These are phyloP conservation scores for Plenodomus lindquistii DNA, from an alignment of 2,329 filamentous ascomycete genomes.

Conservation along the genomic window DNA sequence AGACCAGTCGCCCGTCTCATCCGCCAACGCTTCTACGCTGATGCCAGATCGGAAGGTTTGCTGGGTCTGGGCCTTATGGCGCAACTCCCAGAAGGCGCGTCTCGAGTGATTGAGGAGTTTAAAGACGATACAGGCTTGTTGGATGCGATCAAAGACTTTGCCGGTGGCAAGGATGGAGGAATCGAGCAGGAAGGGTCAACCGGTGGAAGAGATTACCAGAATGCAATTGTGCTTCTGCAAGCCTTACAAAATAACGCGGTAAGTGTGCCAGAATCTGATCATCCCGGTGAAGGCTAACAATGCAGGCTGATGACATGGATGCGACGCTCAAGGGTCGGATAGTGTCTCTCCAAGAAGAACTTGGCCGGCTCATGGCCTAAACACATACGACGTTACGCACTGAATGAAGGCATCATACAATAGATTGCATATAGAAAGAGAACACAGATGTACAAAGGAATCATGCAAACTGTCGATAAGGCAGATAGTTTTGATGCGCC, in stretches of 20 bases:
- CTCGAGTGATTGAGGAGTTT: slow-evolving; percentile 32
- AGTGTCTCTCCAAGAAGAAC: slow-evolving; percentile 22
- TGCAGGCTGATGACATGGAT: slow-evolving; percentile 28
- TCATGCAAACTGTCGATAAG: neutral
- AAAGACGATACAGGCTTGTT: slow-evolving; percentile 34
- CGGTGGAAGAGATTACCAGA: slow-evolving; percentile 39
- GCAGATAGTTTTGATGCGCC: neutral
- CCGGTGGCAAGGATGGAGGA: slow-evolving; percentile 29
- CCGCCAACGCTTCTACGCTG: slow-evolving; percentile 41
- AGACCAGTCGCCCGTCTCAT: slow-evolving; percentile 38
- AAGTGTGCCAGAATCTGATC: slow-evolving; percentile 8
- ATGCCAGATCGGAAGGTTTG: slow-evolving; percentile 41
- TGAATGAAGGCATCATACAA: neutral
- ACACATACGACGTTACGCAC: neutral
- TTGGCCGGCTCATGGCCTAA: slow-evolving; percentile 28
- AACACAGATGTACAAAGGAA: too few species aligned
- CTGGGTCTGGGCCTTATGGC: slow-evolving; percentile 42
- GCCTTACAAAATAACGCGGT: slow-evolving; percentile 40
- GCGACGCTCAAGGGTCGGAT: slow-evolving; percentile 25
- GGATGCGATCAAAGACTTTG: slow-evolving; percentile 40
- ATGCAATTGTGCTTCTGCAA: slow-evolving; percentile 42
- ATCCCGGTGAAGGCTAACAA: slow-evolving; percentile 13
- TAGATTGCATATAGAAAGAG: neutral
- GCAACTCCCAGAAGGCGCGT: slow-evolving; percentile 33
- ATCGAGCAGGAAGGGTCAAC: slow-evolving; percentile 23